These are phyloP conservation scores for Cercophora sp. DNA, from an alignment of 495 filamentous ascomycete genomes.

Conservation along the genomic window DNA sequence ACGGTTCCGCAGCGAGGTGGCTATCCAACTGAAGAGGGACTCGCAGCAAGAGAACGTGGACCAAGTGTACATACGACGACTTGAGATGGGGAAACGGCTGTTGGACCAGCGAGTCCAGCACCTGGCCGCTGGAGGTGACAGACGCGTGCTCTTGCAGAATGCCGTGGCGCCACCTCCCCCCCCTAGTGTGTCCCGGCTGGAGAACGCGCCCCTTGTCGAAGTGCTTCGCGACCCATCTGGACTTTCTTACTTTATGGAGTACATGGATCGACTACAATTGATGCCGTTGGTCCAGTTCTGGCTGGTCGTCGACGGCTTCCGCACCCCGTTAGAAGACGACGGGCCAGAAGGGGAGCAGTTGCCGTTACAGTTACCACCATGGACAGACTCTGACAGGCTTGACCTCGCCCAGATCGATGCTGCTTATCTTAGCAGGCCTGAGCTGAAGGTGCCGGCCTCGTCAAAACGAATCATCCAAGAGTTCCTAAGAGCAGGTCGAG, in stretches of 20 bases:
- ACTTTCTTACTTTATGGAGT: constrained; percentile 98
- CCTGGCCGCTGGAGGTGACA: constrained; percentile 63
- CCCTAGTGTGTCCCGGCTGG: constrained; percentile 52
- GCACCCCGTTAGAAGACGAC: constrained; percentile 94
- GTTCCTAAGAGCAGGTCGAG: constrained; percentile 72
- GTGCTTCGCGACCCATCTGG: constrained; percentile 83
- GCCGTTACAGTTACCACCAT: constrained; percentile 58
- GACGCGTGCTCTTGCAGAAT: constrained; percentile 31
- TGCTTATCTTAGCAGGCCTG: constrained; percentile 75
- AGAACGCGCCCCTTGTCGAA: constrained; percentile 72
- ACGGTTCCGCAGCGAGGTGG: constrained; percentile 83
- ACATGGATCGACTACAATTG: constrained; percentile 87
- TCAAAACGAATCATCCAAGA: constrained; percentile 64
- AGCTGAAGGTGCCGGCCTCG: constrained; percentile 69
- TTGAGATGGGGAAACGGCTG: constrained; percentile 87
- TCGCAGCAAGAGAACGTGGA: constrained; percentile 74
- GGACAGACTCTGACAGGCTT: constrained; percentile 79
- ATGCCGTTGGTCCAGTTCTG: constrained; percentile 96
- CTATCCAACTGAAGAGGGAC: constrained; percentile 89
- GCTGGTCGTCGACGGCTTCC: constrained; percentile 95
- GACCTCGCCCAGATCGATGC: constrained; percentile 89
- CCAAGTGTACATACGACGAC: constrained; percentile 74
- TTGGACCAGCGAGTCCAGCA: constrained; percentile 86
- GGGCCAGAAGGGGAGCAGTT: constrained; percentile 61
- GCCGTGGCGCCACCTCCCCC: constrained; percentile 21